Base-by-base conservation (phyloP, 2,329 filamentous ascomycete genomes). In the Pyrenochaeta sp. region DNA sequence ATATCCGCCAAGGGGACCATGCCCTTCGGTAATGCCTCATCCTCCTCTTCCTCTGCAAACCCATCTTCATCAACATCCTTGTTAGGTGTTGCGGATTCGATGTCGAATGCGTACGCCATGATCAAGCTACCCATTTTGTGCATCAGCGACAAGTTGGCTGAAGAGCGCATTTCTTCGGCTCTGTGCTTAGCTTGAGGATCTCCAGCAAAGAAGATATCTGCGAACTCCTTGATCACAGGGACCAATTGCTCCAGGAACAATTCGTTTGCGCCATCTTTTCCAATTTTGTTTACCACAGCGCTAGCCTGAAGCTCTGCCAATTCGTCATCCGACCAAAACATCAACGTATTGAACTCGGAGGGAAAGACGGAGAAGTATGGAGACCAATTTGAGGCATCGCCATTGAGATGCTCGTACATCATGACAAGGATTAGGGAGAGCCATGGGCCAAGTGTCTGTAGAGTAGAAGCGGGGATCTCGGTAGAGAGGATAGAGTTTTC, bases 1-100 rank as follows among this genome's bases (percentile, higher is more conserved):
- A 96, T 88, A 71, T 97, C 93, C 1, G 92, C 92, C 80, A 97
- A 85, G 1, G 92, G 92, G 0, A 97, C 90, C 91, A 97, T 95
- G 46, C 90, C 92, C 76, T 96, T 91, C 15, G 83, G 78, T 4
- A 81, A 64, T 4, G 75, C 73, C n/a, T 75, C 79, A 29, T 82
- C 79, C 56, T 81, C 78, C 17, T 78, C 77, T 54, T 81, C 79
- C 23, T 77, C 78, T 4, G 68, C 73, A 52, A 76, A 79, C 15
- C 80, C 80, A 42, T 84, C 83, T 2, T 87, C 84, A 1, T 86
- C 85, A 0, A 85, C 81, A 4, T 87, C 81, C 18, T 86, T 83
- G 12, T 58, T 57, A 4, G 54, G 44, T 32, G 63, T 56, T 12
- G 65, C 69, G 31, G 81, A 81, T 60, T 87, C 85, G 6, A 96